These are phyloP conservation scores for Populus deltoides DNA, from an alignment of 345 rosid genomes.

Conservation along the genomic window DNA sequence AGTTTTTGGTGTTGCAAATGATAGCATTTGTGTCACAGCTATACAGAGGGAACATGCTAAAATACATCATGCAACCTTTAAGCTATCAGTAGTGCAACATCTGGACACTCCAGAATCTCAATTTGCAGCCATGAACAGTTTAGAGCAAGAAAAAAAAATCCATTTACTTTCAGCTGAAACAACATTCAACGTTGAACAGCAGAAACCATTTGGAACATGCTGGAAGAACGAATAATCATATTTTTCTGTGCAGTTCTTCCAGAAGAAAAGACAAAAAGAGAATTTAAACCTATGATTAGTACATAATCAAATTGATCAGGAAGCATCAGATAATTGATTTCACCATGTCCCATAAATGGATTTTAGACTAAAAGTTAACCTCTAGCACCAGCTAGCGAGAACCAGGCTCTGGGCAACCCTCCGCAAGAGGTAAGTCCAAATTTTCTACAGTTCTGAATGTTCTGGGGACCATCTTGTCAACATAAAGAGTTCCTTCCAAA, in stretches of 20 bases:
- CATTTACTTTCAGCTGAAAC: background rate
- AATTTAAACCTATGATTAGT: too few species aligned
- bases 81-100: background rate
- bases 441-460: conserved; percentile 80
- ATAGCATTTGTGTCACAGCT: background rate
- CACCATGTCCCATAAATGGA: background rate
- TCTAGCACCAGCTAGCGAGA: conserved; percentile 18
- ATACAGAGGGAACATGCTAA: background rate
- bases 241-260: background rate
- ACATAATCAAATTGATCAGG: background rate
- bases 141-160: background rate
- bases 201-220: background rate
- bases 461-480: conserved; percentile 75
- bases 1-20: background rate
- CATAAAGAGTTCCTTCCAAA: conserved; percentile 78
- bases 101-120: background rate
- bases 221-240: too few species aligned
- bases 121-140: background rate
- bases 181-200: background rate
- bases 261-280: background rate
- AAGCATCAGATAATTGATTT: background rate
- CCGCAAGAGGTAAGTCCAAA: conserved; percentile 74
- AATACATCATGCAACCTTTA: background rate
- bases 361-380: background rate
- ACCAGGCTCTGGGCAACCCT: conserved; percentile 77